These are phyloP conservation scores for Xylaria nigripes DNA, from an alignment of 495 filamentous ascomycete genomes.

Conservation along the genomic window DNA sequence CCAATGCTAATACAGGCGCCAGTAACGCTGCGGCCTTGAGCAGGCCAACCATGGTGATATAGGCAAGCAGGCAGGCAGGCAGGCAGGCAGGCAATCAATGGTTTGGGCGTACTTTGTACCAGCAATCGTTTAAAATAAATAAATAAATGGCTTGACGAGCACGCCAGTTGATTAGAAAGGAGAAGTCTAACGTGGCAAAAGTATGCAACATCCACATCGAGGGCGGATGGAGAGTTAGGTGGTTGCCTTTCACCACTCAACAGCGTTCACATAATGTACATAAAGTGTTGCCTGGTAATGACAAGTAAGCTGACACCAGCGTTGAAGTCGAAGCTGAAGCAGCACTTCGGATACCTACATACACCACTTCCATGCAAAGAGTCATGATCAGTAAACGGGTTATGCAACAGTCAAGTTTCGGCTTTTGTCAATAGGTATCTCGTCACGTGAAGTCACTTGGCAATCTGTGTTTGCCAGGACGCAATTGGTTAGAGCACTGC, in stretches of 20 bases:
- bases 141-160: neutral
- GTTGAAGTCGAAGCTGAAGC: neutral
- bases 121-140: no score
- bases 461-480: no score
- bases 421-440: no score
- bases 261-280: no score
- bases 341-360: neutral
- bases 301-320: constrained; percentile 1
- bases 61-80: constrained; percentile 14
- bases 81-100: constrained; percentile 2
- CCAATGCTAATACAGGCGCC: constrained; percentile 24
- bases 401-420: no score
- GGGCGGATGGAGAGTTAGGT: neutral
- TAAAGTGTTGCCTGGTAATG: constrained; percentile 23
- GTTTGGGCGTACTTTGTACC: no score
- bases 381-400: no score
- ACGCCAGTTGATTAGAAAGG: neutral
- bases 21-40: constrained; percentile 22
- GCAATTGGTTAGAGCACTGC: no score
- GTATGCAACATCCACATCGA: constrained; percentile 13
- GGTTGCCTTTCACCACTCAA: no score
- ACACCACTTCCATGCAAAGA: no score
- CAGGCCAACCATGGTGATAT: constrained; percentile 27
- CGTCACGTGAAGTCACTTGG: no score
- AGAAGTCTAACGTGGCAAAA: constrained; percentile 14